phyloP scores from a whole-genome alignment of 208 protist species.

The Crithidia acanthocephali region DNA sequence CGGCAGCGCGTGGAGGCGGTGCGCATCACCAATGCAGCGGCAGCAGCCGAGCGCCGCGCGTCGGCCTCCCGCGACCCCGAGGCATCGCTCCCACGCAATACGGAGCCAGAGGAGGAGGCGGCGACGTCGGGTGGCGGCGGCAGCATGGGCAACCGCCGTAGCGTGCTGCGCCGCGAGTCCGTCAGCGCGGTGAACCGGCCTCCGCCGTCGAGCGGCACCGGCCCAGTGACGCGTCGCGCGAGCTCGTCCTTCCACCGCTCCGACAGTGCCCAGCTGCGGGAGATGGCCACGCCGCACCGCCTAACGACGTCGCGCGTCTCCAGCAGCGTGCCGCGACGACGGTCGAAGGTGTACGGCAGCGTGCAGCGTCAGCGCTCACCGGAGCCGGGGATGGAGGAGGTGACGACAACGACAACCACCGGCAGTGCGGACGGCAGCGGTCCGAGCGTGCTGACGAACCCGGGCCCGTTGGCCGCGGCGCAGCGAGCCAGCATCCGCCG shows the following conservation, averaged over 20 bases:
- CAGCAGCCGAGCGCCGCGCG: constrained; percentile 17
- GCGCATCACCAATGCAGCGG: constrained; percentile 32
- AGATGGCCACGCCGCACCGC: constrained; percentile 36
- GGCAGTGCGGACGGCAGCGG: not conserved
- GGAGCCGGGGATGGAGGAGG: constrained; percentile 1
- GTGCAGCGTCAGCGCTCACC: constrained; percentile 15
- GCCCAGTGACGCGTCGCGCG: constrained; percentile 23
- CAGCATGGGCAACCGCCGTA: constrained; percentile 22
- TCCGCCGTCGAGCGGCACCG: not conserved
- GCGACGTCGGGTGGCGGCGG: not conserved
- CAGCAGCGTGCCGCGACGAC: constrained; percentile 36
- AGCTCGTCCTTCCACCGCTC: constrained; percentile 38
- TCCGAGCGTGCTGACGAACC: not conserved
- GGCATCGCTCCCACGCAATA: not conserved
- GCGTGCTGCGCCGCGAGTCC: constrained; percentile 35
- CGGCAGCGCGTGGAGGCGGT: constrained; percentile 54
- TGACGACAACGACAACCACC: constrained; percentile 3
- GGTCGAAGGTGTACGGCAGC: constrained; percentile 23
- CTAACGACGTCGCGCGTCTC: constrained; percentile 24
- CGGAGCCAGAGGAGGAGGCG: constrained; percentile 18
- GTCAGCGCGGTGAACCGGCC: constrained; percentile 12
- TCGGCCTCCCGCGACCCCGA: constrained; percentile 26
- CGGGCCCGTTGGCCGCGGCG: constrained; percentile 11
- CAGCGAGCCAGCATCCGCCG: constrained; percentile 29
- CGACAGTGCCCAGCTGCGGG: constrained; percentile 40